phyloP scores from a whole-genome alignment of 148 eudicot species.

The Rheum nobile region DNA sequence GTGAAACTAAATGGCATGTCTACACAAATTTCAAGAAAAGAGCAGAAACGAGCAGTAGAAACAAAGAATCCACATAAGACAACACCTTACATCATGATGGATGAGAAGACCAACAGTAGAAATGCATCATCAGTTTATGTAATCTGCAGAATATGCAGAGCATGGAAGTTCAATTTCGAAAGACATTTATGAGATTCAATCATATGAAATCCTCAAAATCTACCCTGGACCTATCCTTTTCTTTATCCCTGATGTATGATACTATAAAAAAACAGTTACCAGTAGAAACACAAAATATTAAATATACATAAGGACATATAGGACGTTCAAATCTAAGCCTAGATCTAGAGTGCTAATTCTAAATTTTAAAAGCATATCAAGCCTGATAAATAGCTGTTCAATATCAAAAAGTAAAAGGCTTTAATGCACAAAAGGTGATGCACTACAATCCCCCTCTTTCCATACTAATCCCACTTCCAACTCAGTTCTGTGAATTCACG shows the following conservation, averaged over 20 bases:
- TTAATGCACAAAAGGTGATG: background rate
- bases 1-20: background rate
- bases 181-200: background rate
- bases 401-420: background rate
- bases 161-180: background rate
- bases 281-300: background rate
- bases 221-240: background rate
- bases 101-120: background rate
- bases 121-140: background rate
- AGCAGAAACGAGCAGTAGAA: background rate
- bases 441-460: background rate
- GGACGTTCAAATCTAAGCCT: background rate
- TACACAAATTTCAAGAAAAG: too few species aligned
- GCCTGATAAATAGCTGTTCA: background rate
- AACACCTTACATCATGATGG: background rate
- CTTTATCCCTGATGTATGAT: too few species aligned
- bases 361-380: background rate
- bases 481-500: too few species aligned
- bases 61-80: background rate
- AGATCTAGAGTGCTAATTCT: background rate
- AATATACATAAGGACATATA: background rate
- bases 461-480: too few species aligned
- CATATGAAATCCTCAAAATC: background rate
- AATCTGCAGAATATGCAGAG: background rate
- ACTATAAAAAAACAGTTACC: background rate